Evolutionary conservation across 2,329 filamentous ascomycete genomes (phyloP).

Genomic region (Neopestalotiopsis sp.): DNA sequence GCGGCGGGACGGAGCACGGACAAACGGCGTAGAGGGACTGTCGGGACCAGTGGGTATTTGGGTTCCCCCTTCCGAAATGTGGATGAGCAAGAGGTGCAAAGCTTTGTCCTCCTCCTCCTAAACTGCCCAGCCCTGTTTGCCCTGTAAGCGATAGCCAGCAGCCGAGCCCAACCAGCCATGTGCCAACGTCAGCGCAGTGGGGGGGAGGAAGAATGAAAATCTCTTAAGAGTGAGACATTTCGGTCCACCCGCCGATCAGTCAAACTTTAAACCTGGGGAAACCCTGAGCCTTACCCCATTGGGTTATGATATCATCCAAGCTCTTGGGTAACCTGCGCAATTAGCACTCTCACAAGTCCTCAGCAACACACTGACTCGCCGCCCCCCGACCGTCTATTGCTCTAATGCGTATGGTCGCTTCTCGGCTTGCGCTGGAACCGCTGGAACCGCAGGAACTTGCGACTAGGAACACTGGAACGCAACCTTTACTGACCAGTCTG

Average conservation of each 20-base stretch:
- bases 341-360: neutral
- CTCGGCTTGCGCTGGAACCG: too few species aligned
- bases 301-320: slow-evolving; percentile 1
- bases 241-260: neutral
- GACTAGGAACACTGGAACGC: too few species aligned
- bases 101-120: too few species aligned
- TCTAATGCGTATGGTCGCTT: neutral
- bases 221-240: neutral
- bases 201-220: neutral
- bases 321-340: neutral
- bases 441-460: too few species aligned
- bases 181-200: too few species aligned
- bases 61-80: neutral
- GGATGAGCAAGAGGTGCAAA: too few species aligned
- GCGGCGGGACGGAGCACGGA: neutral
- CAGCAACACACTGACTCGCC: neutral
- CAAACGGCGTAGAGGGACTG: neutral
- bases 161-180: too few species aligned
- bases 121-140: too few species aligned
- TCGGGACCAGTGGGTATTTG: neutral
- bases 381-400: neutral
- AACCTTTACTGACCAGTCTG: neutral
- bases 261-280: slow-evolving; percentile 4
- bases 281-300: slow-evolving; percentile 3
- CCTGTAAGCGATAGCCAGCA: too few species aligned